phyloP scores from a whole-genome alignment of 805 yeast genomes.

The Ogataea chonburiensis region DNA sequence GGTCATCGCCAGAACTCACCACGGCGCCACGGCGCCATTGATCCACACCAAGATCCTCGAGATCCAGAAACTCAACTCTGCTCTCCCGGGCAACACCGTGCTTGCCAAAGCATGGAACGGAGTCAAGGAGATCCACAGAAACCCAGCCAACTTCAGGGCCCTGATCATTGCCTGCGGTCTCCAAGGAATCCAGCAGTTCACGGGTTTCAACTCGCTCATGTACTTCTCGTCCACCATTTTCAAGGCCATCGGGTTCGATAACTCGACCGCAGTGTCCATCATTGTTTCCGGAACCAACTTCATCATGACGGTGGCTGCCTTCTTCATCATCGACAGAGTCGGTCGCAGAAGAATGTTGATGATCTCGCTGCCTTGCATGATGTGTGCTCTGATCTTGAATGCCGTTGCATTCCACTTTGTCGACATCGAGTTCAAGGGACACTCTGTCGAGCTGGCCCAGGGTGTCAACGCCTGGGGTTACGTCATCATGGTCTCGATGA shows the following conservation, averaged over 20 bases:
- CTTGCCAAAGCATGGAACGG: slow-evolving; percentile 56
- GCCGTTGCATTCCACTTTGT: slow-evolving; percentile 91
- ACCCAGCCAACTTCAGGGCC: slow-evolving; percentile 84
- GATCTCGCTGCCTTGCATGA: slow-evolving; percentile 84
- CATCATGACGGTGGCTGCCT: slow-evolving; percentile 80
- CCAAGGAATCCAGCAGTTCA: slow-evolving; percentile 95
- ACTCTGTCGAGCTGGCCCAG: slow-evolving; percentile 40
- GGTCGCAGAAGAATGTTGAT: slow-evolving; percentile 85
- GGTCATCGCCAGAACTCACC: slow-evolving; percentile 64
- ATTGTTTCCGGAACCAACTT: slow-evolving; percentile 94
- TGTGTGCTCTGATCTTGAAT: slow-evolving; percentile 68
- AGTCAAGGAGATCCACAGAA: slow-evolving; percentile 58
- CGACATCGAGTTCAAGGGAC: slow-evolving; percentile 55
- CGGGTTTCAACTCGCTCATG: slow-evolving; percentile 96
- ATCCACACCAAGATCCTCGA: slow-evolving; percentile 70
- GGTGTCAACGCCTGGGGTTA: slow-evolving; percentile 83
- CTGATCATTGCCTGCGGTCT: slow-evolving; percentile 86
- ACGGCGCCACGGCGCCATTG: slow-evolving; percentile 58
- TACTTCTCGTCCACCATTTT: slow-evolving; percentile 93
- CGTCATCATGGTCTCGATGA: slow-evolving; percentile 81
- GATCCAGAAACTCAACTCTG: slow-evolving; percentile 47
- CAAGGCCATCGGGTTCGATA: slow-evolving; percentile 81
- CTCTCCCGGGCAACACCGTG: slow-evolving; percentile 47
- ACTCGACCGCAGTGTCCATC: slow-evolving; percentile 92
- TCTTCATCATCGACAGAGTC: slow-evolving; percentile 79